Evolutionary conservation across 768 basidiomycete species (phyloP), one percentile per base, ranked within the genome.

Genomic region (Panellus pusillus): DNA sequence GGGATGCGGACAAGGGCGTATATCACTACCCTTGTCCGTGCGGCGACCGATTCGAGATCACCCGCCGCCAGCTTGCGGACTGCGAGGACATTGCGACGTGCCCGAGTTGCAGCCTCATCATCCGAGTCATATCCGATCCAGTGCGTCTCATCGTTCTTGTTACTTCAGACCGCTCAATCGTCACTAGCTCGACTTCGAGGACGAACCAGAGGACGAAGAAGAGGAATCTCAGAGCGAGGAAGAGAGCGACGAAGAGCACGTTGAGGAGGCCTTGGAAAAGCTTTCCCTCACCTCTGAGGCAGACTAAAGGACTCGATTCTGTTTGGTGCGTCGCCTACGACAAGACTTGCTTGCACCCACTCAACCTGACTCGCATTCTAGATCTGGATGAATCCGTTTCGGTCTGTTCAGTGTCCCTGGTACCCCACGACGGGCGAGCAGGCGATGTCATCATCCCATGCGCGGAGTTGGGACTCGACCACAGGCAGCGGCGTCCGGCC

Each of bases 11-110:
- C 50, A 90, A 87, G 66, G 67, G 79, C 38, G 89, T 98, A 5
- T 98, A 86, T 65, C 95, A 98, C 76, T 97, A 95, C 69, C 96
- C 95, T 0, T 99, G 94, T 66, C 95, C 96, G 1, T 98, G 96
- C 65, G 96, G 96, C 9, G 96, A 99, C 73, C 86, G 95, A 38
- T 99, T 98, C 73, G 96, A 98, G 71, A 98, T 98, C 61, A 84
- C 89, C 28, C 82, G 88, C 61, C 74, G 75, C 57, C 93, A 98
- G 71, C 83, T 98, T 8, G 81, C 84, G 41, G 77, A 93, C 61
- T 97, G 83, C 50, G 97, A 98, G 64, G 97, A 98, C 67, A 84
- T 95, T 42, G 96, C 95, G 19, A 94, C 83, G 46, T 98, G 97
- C 74, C 97, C 97, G 0, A 95, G 92, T 68, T 99, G 97, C 63